Conservation (phyloP, 768 basidiomycete genomes). For the Leccinum boreale region DNA sequence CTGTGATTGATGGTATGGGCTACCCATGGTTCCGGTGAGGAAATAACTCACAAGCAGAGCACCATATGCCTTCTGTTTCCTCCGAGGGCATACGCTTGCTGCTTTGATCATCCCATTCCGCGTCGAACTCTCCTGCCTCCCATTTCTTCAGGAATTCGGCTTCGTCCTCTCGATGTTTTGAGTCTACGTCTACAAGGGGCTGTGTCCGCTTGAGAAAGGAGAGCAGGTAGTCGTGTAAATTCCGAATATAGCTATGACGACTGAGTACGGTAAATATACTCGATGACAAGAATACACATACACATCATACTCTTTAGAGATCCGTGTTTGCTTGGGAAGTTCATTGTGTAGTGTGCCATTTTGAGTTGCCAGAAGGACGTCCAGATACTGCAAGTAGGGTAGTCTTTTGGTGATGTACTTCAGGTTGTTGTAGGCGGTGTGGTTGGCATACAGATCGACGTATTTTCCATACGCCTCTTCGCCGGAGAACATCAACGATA, state of each 20-base stretch:
- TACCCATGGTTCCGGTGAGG: background rate
- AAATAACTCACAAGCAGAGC: constrained; percentile 74
- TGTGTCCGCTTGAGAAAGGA: constrained; percentile 84
- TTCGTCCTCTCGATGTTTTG: constrained; percentile 60
- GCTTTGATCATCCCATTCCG: constrained; percentile 61
- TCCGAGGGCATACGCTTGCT: constrained; percentile 39
- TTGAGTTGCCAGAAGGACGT: constrained; percentile 69
- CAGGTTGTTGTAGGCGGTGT: constrained; percentile 86
- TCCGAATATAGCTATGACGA: constrained; percentile 69
- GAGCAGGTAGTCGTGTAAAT: constrained; percentile 77
- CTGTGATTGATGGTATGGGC: constrained; percentile 39
- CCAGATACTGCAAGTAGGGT: constrained; percentile 92
- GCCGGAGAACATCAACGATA: constrained; percentile 88
- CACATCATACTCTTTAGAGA: constrained; percentile 76
- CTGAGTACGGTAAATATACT: constrained; percentile 7
- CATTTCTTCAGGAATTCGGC: constrained; percentile 75
- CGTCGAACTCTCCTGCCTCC: constrained; percentile 71
- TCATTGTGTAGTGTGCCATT: constrained; percentile 62
- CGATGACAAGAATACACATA: constrained; percentile 37
- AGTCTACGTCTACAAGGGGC: constrained; percentile 75
- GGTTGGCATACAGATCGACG: constrained; percentile 87
- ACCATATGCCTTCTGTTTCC: constrained; percentile 80
- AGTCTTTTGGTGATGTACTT: constrained; percentile 80
- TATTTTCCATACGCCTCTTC: constrained; percentile 96
- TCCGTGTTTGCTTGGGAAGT: constrained; percentile 62